Percentiles rank a stretch among this genome's conserved stretches.
Conservation (phyloP, 305 asterid genomes). For the Salvia sclarea region DNA sequence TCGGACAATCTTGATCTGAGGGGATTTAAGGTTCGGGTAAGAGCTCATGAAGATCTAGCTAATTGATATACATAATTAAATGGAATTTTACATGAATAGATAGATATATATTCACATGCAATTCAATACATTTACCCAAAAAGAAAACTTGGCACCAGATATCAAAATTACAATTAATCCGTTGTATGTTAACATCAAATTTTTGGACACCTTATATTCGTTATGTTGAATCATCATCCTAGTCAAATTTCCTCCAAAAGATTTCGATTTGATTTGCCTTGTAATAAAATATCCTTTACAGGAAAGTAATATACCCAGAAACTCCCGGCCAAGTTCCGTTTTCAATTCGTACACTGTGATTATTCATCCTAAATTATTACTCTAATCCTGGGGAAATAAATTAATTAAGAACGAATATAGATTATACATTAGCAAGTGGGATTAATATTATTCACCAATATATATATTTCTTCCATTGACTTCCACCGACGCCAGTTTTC, state of each 20-base stretch:
- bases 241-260: background rate
- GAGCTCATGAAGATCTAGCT: too few species aligned
- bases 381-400: conserved; percentile 21
- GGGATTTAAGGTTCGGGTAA: too few species aligned
- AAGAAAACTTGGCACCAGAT: too few species aligned
- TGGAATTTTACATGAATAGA: background rate
- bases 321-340: conserved; percentile 11
- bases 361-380: conserved; percentile 17
- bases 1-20: too few species aligned
- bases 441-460: background rate
- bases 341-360: background rate
- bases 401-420: too few species aligned
- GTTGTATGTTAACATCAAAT: too few species aligned
- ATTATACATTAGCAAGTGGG: conserved; percentile 1
- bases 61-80: too few species aligned
- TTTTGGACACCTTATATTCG: background rate
- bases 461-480: background rate
- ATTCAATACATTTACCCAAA: background rate
- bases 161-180: too few species aligned
- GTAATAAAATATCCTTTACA: background rate
- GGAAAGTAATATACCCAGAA: background rate
- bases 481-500: background rate
- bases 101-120: too few species aligned
- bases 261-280: background rate
- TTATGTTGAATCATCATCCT: background rate